These are phyloP conservation scores for Hypholoma sublateritium DNA, from an alignment of 768 basidiomycete genomes.

Conservation along the genomic window DNA sequence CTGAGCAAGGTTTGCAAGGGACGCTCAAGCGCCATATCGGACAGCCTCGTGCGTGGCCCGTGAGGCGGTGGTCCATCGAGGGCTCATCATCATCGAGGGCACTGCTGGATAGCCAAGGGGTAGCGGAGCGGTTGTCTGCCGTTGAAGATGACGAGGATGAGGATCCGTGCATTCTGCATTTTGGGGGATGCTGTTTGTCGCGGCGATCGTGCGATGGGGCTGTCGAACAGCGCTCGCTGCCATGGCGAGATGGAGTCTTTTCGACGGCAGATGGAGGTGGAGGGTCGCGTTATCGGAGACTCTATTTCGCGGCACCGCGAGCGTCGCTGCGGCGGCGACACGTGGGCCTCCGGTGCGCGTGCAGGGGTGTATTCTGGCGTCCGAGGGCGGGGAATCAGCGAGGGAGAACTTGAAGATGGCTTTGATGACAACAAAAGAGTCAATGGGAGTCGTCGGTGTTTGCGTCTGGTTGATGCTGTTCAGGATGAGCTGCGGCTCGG, in stretches of 20 bases:
- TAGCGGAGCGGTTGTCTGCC: background rate
- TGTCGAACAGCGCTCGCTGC: background rate
- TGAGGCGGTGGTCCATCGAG: conserved; percentile 20
- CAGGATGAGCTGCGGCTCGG: too few species aligned
- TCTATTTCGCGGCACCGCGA: conserved; percentile 2
- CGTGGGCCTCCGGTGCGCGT: conserved; percentile 3
- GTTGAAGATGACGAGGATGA: background rate
- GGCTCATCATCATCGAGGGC: conserved; percentile 19
- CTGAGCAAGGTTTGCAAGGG: conserved; percentile 19
- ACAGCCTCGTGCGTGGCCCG: conserved; percentile 16
- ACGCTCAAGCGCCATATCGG: conserved; percentile 19
- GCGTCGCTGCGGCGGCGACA: background rate
- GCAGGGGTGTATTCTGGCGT: background rate
- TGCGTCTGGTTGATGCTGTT: too few species aligned
- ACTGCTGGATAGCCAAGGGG: background rate
- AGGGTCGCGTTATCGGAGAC: background rate
- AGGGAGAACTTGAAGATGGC: background rate
- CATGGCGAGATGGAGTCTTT: conserved; percentile 9
- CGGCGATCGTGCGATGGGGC: background rate
- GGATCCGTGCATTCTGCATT: background rate
- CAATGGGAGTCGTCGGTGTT: conserved; percentile 1
- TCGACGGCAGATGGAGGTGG: conserved; percentile 15
- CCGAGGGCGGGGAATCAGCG: conserved; percentile 1
- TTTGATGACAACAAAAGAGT: conserved; percentile 3
- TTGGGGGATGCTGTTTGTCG: background rate